Evolutionary conservation across 331 rosid genomes (phyloP), one percentile per base, ranked within the genome.

Genomic region (Prunus yedoensis): DNA sequence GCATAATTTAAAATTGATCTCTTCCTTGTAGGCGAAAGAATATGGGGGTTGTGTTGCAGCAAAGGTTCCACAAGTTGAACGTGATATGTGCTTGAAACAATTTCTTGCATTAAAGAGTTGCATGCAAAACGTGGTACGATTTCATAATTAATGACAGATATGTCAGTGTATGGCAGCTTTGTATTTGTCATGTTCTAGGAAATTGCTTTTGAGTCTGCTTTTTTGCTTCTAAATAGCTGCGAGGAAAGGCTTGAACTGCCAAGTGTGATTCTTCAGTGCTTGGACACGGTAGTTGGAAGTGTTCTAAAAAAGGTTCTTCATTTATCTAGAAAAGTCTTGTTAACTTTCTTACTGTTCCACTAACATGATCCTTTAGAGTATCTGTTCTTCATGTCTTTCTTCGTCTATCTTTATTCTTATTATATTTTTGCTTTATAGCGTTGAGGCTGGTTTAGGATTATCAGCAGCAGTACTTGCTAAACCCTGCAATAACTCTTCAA

Each of bases 1-100:
- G 63, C 23, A 16, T 17, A 68, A 60, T 53, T 16, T 62, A 43
- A 45, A 32, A 21, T 35, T 47, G 52, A 79, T 65, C 75, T 58
- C 74, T 68, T 78, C 47, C 59, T 64, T 21, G 59, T 76, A 92
- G 99, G 97, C 88, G 13, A 92, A 82, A 84, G 92, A 88, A 52
- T 95, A 95, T 10, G 97, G 99, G 68, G 79, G 89, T 68, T 95
- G 99, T 83, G 89, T 92, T 77, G 97, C 96, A 13, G 89, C 90
- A 8, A 95, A 92, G 83, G 93, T 95, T 87, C 99, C 99, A 59
- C 89, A 92, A 75, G 87, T 95, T 84, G 99, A 95, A 74, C 91
- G 76, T 41, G 94, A 92, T 79, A 80, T 92, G 82, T 95, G 97
- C 82, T 77, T 81, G 61, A 90, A 92, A 83, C 97, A 95, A 84